A percentile compares a stretch with the other conserved stretches of the same genome.
Evolutionary conservation across 2,329 filamentous ascomycete genomes (phyloP).

Genomic region (Cladophialophora psammophila): DNA sequence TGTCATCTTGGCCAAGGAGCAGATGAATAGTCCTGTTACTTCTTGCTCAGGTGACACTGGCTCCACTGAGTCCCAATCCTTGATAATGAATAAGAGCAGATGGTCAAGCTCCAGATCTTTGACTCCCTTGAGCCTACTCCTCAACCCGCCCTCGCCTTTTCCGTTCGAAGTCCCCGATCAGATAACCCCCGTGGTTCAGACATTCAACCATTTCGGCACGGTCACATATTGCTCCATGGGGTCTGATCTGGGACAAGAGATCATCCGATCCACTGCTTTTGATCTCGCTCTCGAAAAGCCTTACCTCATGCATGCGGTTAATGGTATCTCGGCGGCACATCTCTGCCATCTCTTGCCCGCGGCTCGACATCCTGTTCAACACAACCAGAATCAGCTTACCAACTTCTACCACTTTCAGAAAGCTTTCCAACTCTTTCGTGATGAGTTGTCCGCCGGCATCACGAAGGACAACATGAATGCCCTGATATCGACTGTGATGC

Average conservation of each 20-base stretch:
- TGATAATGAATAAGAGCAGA: background rate
- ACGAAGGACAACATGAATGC: constrained; percentile 48
- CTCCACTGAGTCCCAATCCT: background rate
- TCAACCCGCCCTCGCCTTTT: background rate
- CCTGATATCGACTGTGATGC: constrained; percentile 49
- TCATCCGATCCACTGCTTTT: constrained; percentile 15
- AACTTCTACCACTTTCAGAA: constrained; percentile 49
- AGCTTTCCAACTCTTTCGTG: constrained; percentile 47
- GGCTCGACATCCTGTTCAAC: constrained; percentile 40
- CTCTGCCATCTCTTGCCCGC: constrained; percentile 43
- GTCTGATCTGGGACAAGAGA: constrained; percentile 26
- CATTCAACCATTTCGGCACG: constrained; percentile 30
- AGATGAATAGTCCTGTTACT: background rate
- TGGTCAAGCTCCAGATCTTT: background rate
- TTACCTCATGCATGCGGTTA: constrained; percentile 49
- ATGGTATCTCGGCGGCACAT: constrained; percentile 45
- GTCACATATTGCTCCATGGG: constrained; percentile 28
- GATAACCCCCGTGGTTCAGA: constrained; percentile 28
- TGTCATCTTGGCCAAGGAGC: constrained; percentile 13
- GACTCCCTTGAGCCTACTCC: constrained; percentile 7
- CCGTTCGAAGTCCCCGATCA: constrained; percentile 14
- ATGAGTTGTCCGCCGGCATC: constrained; percentile 43
- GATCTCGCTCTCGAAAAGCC: constrained; percentile 42
- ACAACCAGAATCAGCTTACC: constrained; percentile 39
- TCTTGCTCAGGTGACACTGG: background rate